phyloP scores from a whole-genome alignment of 257 asterid genomes.

The Solanum chmielewskii region DNA sequence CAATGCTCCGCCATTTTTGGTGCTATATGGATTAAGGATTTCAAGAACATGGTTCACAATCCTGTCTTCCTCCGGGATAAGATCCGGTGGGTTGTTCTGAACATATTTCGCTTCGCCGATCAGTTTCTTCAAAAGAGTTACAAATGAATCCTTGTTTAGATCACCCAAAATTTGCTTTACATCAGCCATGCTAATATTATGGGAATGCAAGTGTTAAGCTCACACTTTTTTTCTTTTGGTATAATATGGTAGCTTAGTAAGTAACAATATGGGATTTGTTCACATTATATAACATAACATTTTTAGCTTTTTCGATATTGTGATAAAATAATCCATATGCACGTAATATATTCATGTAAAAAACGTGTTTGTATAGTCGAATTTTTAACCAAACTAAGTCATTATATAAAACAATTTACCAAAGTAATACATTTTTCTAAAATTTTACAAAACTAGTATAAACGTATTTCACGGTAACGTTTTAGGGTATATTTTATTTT shows the following conservation, averaged over 20 bases:
- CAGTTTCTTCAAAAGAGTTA: conserved; percentile 51
- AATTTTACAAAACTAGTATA: no score
- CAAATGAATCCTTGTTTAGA: conserved; percentile 56
- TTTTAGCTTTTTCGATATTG: no score
- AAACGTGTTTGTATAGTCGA: no score
- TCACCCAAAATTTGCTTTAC: conserved; percentile 46
- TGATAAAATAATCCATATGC: no score
- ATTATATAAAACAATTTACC: no score
- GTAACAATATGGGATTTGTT: not conserved
- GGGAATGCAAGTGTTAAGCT: not conserved
- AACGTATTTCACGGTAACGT: no score
- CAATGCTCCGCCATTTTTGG: conserved; percentile 79
- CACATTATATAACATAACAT: no score
- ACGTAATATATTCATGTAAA: no score
- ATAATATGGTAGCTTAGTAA: no score
- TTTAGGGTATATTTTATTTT: no score
- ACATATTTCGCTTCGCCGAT: conserved; percentile 81
- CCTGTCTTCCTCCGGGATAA: conserved; percentile 94
- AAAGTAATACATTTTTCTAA: no score
- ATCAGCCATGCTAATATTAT: conserved; percentile 21
- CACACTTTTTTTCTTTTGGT: not conserved
- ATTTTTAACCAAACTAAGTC: no score
- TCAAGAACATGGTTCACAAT: conserved; percentile 65
- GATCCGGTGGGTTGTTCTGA: conserved; percentile 93
- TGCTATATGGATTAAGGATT: conserved; percentile 58